Percentiles rank a stretch among this genome's conserved stretches.
Evolutionary conservation across 179 eudicot species (phyloP).

Genomic region (Actinidia chinensis): DNA sequence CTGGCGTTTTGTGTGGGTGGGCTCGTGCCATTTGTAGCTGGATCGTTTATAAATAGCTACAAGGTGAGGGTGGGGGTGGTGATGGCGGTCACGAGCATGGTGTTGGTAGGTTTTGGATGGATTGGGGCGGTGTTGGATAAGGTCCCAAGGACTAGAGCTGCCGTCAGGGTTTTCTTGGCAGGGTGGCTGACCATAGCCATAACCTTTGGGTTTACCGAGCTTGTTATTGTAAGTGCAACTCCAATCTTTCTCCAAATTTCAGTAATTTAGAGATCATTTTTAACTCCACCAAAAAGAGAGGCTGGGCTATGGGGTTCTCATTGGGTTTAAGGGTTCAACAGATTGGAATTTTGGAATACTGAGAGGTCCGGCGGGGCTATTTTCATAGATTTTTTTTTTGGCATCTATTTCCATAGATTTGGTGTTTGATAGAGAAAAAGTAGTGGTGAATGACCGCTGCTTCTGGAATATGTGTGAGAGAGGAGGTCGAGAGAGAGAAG

Average conservation of each 20-base stretch:
- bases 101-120: conserved; percentile 36
- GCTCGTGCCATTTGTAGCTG: conserved; percentile 41
- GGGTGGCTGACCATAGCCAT: conserved; percentile 51
- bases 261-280: too few species aligned
- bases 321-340: conserved; percentile 16
- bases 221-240: conserved; percentile 25
- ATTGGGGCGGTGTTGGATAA: conserved; percentile 35
- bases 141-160: conserved; percentile 29
- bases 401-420: too few species aligned
- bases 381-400: too few species aligned
- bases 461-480: too few species aligned
- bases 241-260: too few species aligned
- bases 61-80: conserved; percentile 44
- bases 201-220: conserved; percentile 44
- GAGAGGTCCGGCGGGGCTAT: too few species aligned
- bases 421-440: too few species aligned
- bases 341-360: too few species aligned
- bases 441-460: too few species aligned
- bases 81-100: conserved; percentile 33
- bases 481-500: too few species aligned
- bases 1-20: conserved; percentile 44
- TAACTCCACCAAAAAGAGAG: too few species aligned
- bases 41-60: conserved; percentile 27
- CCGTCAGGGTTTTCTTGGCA: conserved; percentile 36
- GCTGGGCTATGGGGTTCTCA: too few species aligned